These are phyloP conservation scores for Botryotinia narcissicola DNA, from an alignment of 2,329 filamentous ascomycete species.

Conservation along the genomic window DNA sequence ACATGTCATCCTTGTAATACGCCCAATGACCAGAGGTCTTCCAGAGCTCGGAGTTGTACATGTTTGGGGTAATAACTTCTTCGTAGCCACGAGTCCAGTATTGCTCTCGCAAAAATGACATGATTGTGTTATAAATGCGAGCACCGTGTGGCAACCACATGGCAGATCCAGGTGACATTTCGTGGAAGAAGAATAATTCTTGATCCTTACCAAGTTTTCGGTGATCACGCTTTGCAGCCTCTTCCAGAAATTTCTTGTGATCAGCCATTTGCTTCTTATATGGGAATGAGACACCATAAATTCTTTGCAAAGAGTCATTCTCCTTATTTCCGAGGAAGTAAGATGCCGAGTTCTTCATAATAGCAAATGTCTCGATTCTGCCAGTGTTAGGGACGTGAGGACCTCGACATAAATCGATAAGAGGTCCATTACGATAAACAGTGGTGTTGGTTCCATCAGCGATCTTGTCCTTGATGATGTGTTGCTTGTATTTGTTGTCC, in stretches of 20 bases:
- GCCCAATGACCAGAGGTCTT: conserved; percentile 94
- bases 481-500: conserved; percentile 97
- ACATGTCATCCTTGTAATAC: conserved; percentile 95
- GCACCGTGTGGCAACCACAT: conserved; percentile 93
- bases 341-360: conserved; percentile 74
- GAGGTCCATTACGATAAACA: conserved; percentile 84
- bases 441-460: conserved; percentile 86
- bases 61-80: conserved; percentile 93
- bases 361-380: conserved; percentile 89
- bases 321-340: conserved; percentile 94
- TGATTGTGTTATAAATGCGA: conserved; percentile 87
- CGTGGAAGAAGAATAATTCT: conserved; percentile 96
- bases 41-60: conserved; percentile 93
- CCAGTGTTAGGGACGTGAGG: conserved; percentile 93
- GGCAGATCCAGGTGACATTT: conserved; percentile 85
- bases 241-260: conserved; percentile 91
- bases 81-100: conserved; percentile 94
- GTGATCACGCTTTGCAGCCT: conserved; percentile 97
- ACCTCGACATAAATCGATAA: conserved; percentile 93
- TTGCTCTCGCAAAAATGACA: conserved; percentile 76
- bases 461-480: conserved; percentile 94
- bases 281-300: conserved; percentile 93
- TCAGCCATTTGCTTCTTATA: conserved; percentile 94
- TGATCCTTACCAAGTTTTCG: conserved; percentile 91
- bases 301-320: conserved; percentile 93